Base-by-base conservation (phyloP, 163 green algal species). In the Chlorella variabilis region DNA sequence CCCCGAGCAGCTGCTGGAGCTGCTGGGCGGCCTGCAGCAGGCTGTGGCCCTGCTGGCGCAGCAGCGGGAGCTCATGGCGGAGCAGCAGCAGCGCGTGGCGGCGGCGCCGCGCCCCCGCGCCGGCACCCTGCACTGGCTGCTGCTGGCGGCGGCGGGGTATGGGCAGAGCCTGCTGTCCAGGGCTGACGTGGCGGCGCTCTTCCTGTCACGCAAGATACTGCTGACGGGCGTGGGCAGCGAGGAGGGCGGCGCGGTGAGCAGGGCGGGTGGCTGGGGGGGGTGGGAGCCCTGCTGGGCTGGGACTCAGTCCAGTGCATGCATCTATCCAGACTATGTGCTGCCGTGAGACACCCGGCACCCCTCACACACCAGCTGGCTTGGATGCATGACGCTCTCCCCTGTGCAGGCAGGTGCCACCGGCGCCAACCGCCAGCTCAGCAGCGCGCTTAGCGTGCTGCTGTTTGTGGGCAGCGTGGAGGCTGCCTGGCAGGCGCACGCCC, bases 101-200 rank as follows among this genome's bases (percentile, higher is more conserved):
- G 66, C 77, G 51, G 36, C 54, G n/a, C 11, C 38, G 63, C 23
- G n/a, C 20, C 49, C 18, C 49, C 29, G 38, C 77, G 75, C 13
- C 42, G 23, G 71, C 54, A 48, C 77, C 11, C 48, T 85, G 31
- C 59, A 54, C 21, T 87, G 82, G 77, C 82, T 87, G 45, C 58
- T 85, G 51, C 31, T 59, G 23, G 84, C 82, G 8, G 80, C 71
- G 23, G 81, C 54, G n/a, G 61, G 69, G 3, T 89, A 86, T 54
- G 77, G 77, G 15, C 77, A 83, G 71, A 25, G 33, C 33, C 25
- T 70, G 27, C 38, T 89, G 33, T 66, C 61, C 21, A 81, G 78
- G 29, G 78, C 82, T 41, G 85, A 89, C 63, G 85, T 89, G 36
- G 85, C 82, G 34, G 85, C 81, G 20, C 65, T 90, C n/a, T 76